A percentile compares a stretch with the other conserved stretches of the same genome.
phyloP scores from a whole-genome alignment of 2,329 filamentous ascomycete genomes.

The Trichoderma polysporum region DNA sequence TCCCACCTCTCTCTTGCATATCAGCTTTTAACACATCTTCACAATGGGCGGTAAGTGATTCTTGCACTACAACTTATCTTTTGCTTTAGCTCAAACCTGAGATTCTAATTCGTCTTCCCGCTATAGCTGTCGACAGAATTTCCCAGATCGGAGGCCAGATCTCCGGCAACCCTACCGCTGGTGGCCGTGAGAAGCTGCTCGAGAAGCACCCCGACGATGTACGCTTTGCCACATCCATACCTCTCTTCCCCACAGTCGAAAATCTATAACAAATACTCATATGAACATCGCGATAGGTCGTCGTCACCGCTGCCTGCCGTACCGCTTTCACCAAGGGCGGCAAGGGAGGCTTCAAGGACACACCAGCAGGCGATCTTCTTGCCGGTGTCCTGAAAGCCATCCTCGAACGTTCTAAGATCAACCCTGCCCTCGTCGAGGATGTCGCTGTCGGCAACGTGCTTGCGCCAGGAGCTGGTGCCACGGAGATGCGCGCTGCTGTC shows the following conservation, averaged over 20 bases:
- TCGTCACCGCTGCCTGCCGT: slow-evolving; percentile 88
- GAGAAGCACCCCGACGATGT: slow-evolving; percentile 67
- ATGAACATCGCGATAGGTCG: slow-evolving; percentile 54
- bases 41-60: slow-evolving; percentile 41
- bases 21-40: slow-evolving; percentile 11
- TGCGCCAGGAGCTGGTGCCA: slow-evolving; percentile 88
- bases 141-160: slow-evolving; percentile 63
- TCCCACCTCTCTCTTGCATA: not conserved
- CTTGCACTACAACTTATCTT: not conserved
- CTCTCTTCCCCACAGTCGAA: slow-evolving; percentile 35
- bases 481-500: slow-evolving; percentile 91
- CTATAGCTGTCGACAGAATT: slow-evolving; percentile 55
- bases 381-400: slow-evolving; percentile 79
- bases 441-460: slow-evolving; percentile 90
- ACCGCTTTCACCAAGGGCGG: slow-evolving; percentile 91
- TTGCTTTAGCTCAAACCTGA: not conserved
- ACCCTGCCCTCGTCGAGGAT: slow-evolving; percentile 86
- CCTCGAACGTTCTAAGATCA: slow-evolving; percentile 81
- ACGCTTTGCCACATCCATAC: not conserved
- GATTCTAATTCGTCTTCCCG: slow-evolving; percentile 19
- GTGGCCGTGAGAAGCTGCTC: slow-evolving; percentile 56
- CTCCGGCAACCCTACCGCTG: slow-evolving; percentile 56
- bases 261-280: not conserved
- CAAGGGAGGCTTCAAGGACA: slow-evolving; percentile 95
- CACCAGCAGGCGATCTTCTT: slow-evolving; percentile 79